Evolutionary conservation across 2,329 filamentous ascomycete genomes (phyloP), one percentile per base, ranked within the genome.

Genomic region (Aspergillus costaricaensis): DNA sequence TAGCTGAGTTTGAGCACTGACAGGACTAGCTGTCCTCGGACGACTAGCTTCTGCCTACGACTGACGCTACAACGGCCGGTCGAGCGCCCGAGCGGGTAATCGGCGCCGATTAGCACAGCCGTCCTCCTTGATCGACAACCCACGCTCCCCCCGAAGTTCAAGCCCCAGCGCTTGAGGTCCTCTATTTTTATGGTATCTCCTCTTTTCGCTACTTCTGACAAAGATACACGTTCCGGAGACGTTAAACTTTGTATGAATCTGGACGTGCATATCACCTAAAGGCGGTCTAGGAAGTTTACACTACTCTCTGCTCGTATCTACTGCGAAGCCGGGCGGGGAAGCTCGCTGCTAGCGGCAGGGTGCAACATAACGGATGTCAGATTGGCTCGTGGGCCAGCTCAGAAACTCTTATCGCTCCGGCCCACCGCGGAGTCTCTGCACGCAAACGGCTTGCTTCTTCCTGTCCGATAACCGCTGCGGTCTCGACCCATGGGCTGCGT

Each of bases 71-170:
- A 17, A 30, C 53, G 39, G 53, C 27, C 23, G 38, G 53, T 58
- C 36, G 48, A 60, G 53, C 55, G 57, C 63, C 57, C 55, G 59
- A 62, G 63, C 55, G 55, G 55, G 51, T 61, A 55, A 23, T 52
- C 55, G 57, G 59, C 59, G 55, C 21, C 55, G 39, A 65, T 59
- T 61, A 54, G 54, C 47, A 57, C 57, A 23, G 21, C 51, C 41
- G 36, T 55, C 21, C 44, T 50, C 25, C 50, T 19, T 58, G 64
- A 65, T 65, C 58, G 56, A 59, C 62, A 43, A 23, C 47, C 41
- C 44, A 55, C 32, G 32, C 30, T 55, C 49, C 36, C 36, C 55
- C 49, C 36, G 58, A 32, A 32, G 58, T 61, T 64, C 60, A 58
- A 63, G 60, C 49, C 55, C 55, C 54, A 43, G 41, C 39, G 44